Percentiles rank a stretch among this genome's conserved stretches.
Conservation (phyloP, 2,329 filamentous ascomycete genomes). For the Calonectria honghensis region DNA sequence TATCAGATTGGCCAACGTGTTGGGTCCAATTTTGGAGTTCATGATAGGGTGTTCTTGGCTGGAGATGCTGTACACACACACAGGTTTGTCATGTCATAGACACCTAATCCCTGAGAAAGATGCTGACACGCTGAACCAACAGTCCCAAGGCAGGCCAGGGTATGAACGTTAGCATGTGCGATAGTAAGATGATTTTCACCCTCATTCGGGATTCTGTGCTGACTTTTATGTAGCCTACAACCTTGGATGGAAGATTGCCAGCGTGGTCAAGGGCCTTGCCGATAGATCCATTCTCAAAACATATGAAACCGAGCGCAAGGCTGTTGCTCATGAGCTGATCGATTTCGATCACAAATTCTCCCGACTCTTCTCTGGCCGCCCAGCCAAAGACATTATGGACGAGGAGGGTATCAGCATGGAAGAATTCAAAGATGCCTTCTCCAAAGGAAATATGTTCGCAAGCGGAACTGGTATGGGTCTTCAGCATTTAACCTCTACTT, state of each 20-base stretch:
- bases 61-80: constrained; percentile 79
- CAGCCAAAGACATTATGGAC: constrained; percentile 76
- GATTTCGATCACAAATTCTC: constrained; percentile 76
- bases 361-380: constrained; percentile 69
- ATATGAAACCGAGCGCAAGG: constrained; percentile 72
- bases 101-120: neutral
- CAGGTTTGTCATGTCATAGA: constrained; percentile 32
- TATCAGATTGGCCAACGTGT: constrained; percentile 79
- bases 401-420: constrained; percentile 77
- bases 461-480: constrained; percentile 40
- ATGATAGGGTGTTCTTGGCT: constrained; percentile 76
- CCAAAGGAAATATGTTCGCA: constrained; percentile 71
- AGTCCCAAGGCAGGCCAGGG: constrained; percentile 80
- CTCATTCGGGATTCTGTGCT: neutral
- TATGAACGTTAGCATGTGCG: constrained; percentile 84
- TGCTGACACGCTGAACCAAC: constrained; percentile 50
- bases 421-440: constrained; percentile 77
- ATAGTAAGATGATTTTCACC: constrained; percentile 57
- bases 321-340: constrained; percentile 80
- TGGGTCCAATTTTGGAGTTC: constrained; percentile 44
- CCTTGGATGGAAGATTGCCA: constrained; percentile 74
- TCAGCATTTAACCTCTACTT: neutral
- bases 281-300: constrained; percentile 67
- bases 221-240: constrained; percentile 59
- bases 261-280: constrained; percentile 66